Conservation (phyloP, 2,329 filamentous ascomycete genomes). For the Kalaharituber pfeilii region DNA sequence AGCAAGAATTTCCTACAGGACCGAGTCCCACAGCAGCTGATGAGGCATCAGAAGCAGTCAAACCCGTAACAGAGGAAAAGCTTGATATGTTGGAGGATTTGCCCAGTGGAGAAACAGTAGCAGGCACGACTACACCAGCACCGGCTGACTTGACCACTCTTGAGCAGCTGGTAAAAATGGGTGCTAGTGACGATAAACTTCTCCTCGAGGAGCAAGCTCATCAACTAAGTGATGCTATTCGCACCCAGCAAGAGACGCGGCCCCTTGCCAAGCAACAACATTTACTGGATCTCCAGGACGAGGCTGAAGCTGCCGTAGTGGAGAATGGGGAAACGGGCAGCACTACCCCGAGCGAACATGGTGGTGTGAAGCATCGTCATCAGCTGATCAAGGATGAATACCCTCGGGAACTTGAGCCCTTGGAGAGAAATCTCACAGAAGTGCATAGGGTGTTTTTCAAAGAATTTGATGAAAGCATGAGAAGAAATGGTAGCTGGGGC, state of each 20-base stretch:
- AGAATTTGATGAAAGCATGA: slow-evolving; percentile 48
- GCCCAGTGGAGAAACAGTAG: slow-evolving; percentile 10
- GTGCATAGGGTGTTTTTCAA: slow-evolving; percentile 71
- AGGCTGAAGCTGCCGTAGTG: slow-evolving; percentile 28
- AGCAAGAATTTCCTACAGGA: slow-evolving; percentile 16
- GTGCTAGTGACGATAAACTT: slow-evolving; percentile 48
- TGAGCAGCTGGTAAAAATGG: slow-evolving; percentile 64
- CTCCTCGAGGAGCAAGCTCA: slow-evolving; percentile 58
- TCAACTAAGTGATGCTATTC: slow-evolving; percentile 72
- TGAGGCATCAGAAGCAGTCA: slow-evolving; percentile 20
- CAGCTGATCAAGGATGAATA: slow-evolving; percentile 79
- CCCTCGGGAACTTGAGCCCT: slow-evolving; percentile 49
- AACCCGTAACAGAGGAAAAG: slow-evolving; percentile 6
- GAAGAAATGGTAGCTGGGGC: slow-evolving; percentile 34
- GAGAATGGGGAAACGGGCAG: slow-evolving; percentile 28
- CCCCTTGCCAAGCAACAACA: slow-evolving; percentile 87
- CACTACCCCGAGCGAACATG: slow-evolving; percentile 30
- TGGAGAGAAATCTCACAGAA: slow-evolving; percentile 56
- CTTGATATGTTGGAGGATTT: slow-evolving; percentile 16
- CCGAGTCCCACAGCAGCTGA: slow-evolving; percentile 9
- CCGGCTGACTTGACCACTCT: slow-evolving; percentile 42
- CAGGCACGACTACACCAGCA: slow-evolving; percentile 44
- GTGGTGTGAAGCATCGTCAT: slow-evolving; percentile 36
- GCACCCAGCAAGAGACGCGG: slow-evolving; percentile 74
- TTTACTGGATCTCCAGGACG: slow-evolving; percentile 66